Evolutionary conservation across 805 yeast species (phyloP).

Genomic region (Kodamaea neixiangensis): DNA sequence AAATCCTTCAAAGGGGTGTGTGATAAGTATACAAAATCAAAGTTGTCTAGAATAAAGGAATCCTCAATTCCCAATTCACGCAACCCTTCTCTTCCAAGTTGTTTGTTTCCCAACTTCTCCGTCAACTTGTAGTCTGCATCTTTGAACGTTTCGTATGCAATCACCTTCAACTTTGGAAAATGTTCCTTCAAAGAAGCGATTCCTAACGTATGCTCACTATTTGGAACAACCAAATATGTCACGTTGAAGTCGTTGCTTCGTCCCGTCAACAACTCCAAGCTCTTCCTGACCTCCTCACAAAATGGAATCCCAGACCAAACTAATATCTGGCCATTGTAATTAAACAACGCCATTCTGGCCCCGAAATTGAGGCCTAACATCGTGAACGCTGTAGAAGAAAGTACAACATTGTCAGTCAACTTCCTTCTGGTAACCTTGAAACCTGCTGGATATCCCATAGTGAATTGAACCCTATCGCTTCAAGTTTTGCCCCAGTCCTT

Average conservation of each 20-base stretch:
- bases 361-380: conserved; percentile 33
- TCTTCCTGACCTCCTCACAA: conserved; percentile 14
- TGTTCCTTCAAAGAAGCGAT: conserved; percentile 12
- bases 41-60: conserved; percentile 9
- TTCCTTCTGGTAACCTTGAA: conserved; percentile 31
- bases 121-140: conserved; percentile 9
- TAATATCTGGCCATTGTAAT: conserved; percentile 18
- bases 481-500: too few species aligned
- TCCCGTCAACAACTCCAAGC: conserved; percentile 15
- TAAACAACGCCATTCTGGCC: conserved; percentile 43
- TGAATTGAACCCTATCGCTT: too few species aligned
- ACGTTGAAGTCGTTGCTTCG: conserved; percentile 10
- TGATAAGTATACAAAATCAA: conserved; percentile 16
- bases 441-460: conserved; percentile 37
- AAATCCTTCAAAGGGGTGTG: conserved; percentile 16
- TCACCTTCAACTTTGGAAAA: conserved; percentile 17
- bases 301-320: conserved; percentile 19
- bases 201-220: conserved; percentile 16
- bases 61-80: conserved; percentile 11
- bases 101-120: conserved; percentile 1
- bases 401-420: conserved; percentile 36
- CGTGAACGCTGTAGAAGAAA: conserved; percentile 33
- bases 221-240: conserved; percentile 16
- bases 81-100: conserved; percentile 16
- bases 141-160: conserved; percentile 12